Evolutionary conservation across 2,329 filamentous ascomycete species (phyloP).

Genomic region (Colletotrichum sansevieriae): DNA sequence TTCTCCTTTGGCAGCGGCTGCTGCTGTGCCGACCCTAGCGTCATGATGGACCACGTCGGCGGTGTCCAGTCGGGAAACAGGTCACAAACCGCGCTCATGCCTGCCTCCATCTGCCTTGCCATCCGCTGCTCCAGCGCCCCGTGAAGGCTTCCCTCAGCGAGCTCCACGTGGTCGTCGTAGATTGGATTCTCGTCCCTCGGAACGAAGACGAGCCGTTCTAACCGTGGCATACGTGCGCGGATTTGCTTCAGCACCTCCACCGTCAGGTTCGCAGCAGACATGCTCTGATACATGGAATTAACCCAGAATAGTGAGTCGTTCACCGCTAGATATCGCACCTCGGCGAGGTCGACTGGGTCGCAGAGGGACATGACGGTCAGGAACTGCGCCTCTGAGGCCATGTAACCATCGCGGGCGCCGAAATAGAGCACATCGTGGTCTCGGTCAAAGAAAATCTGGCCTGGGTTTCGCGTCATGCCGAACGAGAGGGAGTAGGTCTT

Average conservation of each 20-base stretch:
- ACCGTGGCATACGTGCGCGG: conserved; percentile 52
- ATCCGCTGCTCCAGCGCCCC: conserved; percentile 52
- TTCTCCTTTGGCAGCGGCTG: no score
- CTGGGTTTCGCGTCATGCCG: conserved; percentile 56
- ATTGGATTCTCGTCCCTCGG: conserved; percentile 54
- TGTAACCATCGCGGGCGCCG: conserved; percentile 58
- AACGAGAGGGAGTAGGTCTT: conserved; percentile 57
- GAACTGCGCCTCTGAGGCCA: conserved; percentile 60
- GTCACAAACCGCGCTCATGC: conserved; percentile 50
- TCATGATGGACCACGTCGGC: conserved; percentile 55
- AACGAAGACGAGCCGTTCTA: conserved; percentile 60
- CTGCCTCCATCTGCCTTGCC: conserved; percentile 51
- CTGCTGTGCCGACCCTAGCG: conserved; percentile 39
- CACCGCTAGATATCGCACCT: conserved; percentile 58
- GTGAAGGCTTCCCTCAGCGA: conserved; percentile 44
- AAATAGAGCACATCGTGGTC: conserved; percentile 62
- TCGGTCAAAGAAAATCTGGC: conserved; percentile 58
- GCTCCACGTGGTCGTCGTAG: conserved; percentile 47
- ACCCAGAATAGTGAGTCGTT: conserved; percentile 58
- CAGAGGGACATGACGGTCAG: conserved; percentile 59
- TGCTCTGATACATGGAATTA: conserved; percentile 52
- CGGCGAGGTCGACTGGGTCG: conserved; percentile 55
- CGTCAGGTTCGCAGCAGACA: conserved; percentile 55
- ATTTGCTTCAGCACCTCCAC: conserved; percentile 57
- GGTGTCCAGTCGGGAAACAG: conserved; percentile 50